Percentiles rank a stretch among this genome's conserved stretches.
Evolutionary conservation across 805 yeast genomes (phyloP).

Genomic region (Candida ipomoeae): DNA sequence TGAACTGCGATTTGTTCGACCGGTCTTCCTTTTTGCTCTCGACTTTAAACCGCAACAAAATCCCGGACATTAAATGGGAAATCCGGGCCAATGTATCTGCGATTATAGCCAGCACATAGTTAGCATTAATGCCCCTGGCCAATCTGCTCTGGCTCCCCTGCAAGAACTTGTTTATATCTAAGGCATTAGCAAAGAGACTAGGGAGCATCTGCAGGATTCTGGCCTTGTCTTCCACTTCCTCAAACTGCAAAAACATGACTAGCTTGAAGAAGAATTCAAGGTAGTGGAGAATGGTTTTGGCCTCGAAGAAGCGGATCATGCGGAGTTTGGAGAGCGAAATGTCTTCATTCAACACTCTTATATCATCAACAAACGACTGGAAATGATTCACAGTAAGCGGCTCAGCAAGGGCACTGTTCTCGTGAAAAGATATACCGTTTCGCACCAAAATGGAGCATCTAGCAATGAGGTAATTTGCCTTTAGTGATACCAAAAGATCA

Average conservation of each 20-base stretch:
- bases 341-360: conserved; percentile 25
- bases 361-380: conserved; percentile 20
- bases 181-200: conserved; percentile 14
- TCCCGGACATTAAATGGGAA: conserved; percentile 31
- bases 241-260: conserved; percentile 33
- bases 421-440: conserved; percentile 8
- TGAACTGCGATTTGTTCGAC: conserved; percentile 1
- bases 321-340: conserved; percentile 13
- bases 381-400: conserved; percentile 20
- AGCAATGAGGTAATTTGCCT: conserved; percentile 29
- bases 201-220: conserved; percentile 16
- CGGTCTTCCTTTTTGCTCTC: conserved; percentile 3
- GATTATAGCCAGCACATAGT: conserved; percentile 23
- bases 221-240: conserved; percentile 22
- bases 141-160: conserved; percentile 9
- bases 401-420: conserved; percentile 1
- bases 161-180: conserved; percentile 13
- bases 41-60: conserved; percentile 24
- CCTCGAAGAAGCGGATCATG: conserved; percentile 12
- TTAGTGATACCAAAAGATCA: conserved; percentile 19
- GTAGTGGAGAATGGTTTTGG: conserved; percentile 22
- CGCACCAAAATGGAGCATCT: conserved; percentile 17
- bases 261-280: conserved; percentile 26
- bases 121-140: conserved; percentile 9
- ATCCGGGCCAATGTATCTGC: conserved; percentile 29